Evolutionary conservation across 495 filamentous ascomycete species (phyloP).

Genomic region (Neurospora cerealis): DNA sequence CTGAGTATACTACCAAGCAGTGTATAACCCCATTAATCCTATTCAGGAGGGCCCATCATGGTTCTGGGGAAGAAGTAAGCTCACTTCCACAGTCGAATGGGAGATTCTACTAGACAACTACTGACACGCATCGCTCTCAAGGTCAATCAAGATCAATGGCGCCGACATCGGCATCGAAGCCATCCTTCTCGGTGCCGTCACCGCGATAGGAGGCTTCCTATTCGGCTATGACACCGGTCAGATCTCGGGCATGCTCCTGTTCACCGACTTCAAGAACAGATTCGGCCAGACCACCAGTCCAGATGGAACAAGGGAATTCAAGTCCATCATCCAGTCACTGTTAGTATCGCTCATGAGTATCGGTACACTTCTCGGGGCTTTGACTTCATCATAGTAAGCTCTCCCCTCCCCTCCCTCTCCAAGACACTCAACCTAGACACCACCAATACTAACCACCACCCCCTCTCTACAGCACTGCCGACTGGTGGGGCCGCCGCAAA

Average conservation of each 20-base stretch:
- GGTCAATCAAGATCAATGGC: constrained; percentile 25
- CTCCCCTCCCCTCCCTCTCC: background rate
- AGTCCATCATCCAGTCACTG: constrained; percentile 28
- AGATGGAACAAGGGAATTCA: constrained; percentile 19
- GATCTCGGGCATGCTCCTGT: constrained; percentile 52
- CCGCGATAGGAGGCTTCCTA: constrained; percentile 64
- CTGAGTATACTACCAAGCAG: background rate
- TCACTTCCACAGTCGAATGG: background rate
- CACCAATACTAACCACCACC: background rate
- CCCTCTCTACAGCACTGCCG: constrained; percentile 16
- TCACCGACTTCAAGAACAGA: constrained; percentile 39
- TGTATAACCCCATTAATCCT: background rate
- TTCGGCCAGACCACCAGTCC: constrained; percentile 27
- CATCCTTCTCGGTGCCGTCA: constrained; percentile 26
- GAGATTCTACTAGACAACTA: background rate
- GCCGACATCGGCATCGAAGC: constrained; percentile 25
- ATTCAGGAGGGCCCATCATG: background rate
- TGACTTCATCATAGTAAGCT: constrained; percentile 24
- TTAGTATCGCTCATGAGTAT: constrained; percentile 38
- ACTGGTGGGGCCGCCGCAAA: constrained; percentile 29
- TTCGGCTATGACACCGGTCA: constrained; percentile 63
- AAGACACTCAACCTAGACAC: background rate
- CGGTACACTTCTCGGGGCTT: constrained; percentile 28
- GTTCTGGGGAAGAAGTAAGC: background rate
- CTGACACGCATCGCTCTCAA: background rate